Base-by-base conservation (phyloP, 2,329 filamentous ascomycete species). In the Pseudocercospora eumusae region DNA sequence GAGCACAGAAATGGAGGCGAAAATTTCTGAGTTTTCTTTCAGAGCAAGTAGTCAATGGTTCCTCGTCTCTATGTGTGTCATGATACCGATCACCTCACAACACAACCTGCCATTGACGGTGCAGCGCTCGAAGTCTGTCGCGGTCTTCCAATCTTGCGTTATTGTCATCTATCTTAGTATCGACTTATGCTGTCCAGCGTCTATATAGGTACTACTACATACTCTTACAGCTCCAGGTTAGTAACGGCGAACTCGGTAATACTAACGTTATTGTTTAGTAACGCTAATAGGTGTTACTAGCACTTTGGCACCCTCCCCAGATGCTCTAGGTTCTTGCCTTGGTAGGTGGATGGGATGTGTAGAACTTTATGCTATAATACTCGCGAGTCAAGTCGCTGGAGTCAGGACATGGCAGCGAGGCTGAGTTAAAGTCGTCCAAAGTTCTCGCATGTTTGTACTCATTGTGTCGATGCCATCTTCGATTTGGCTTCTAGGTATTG, bases 121-220 rank as follows among this genome's bases (percentile, higher is more conserved):
- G 5, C 77, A 83, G 59, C 74, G 77, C 2, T 75, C 75, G 42
- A 84, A 83, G 68, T 74, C 80, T 57, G 79, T 76, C n/a, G 75
- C 79, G 8, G 76, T 90, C 59, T 80, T 89, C 28, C 91, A 91
- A 72, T 86, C 87, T 27, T 86, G 83, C 15, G 86, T 91, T 23
- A 85, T 82, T 15, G 75, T 89, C 69, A 89, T 91, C 68, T n/a
- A n/a, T n/a, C n/a, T n/a, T n/a, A n/a, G n/a, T n/a, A n/a, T n/a
- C n/a, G n/a, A n/a, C n/a, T n/a, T n/a, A n/a, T n/a, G n/a, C n/a
- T n/a, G n/a, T n/a, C n/a, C n/a, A n/a, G n/a, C n/a, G n/a, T n/a
- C n/a, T n/a, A n/a, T n/a, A n/a, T n/a, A n/a, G n/a, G n/a, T n/a
- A n/a, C n/a, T n/a, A n/a, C n/a, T n/a, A n/a, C n/a, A n/a, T n/a